phyloP scores from a whole-genome alignment of 1,284 basidiomycete species.

The Ustilago xerochloae region DNA sequence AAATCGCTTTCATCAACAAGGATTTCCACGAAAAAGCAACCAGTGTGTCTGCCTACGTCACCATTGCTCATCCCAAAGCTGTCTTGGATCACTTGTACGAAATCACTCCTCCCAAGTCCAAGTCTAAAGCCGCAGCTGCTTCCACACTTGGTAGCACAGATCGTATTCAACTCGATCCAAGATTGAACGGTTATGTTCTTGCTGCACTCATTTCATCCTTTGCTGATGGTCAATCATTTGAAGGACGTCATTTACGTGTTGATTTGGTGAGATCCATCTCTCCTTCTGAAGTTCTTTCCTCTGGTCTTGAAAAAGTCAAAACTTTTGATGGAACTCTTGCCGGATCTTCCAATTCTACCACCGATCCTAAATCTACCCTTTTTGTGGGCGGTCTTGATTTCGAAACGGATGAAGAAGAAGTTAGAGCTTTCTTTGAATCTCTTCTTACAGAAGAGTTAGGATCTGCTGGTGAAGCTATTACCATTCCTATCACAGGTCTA shows the following conservation, averaged over 20 bases:
- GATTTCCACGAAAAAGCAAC: conserved; percentile 71
- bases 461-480: conserved; percentile 51
- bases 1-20: conserved; percentile 91
- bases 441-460: conserved; percentile 82
- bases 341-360: conserved; percentile 32
- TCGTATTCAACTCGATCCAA: conserved; percentile 25
- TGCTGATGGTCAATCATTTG: conserved; percentile 80
- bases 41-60: conserved; percentile 64
- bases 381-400: conserved; percentile 96
- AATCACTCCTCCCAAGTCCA: conserved; percentile 28
- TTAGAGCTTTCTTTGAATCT: conserved; percentile 86
- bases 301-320: conserved; percentile 59
- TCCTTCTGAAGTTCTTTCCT: conserved; percentile 50
- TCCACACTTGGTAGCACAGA: conserved; percentile 3
- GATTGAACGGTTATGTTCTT: conserved; percentile 71
- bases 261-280: conserved; percentile 60
- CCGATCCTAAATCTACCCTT: conserved; percentile 76
- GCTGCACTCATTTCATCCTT: conserved; percentile 75
- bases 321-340: conserved; percentile 48
- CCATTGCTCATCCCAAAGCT: conserved; percentile 51
- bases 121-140: conserved; percentile 22
- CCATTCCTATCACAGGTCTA: conserved; percentile 34
- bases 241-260: conserved; percentile 72
- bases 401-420: conserved; percentile 87
- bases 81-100: conserved; percentile 39